These are phyloP conservation scores for Trichothecium sympodiale DNA, from an alignment of 2,329 filamentous ascomycete genomes.

Conservation along the genomic window DNA sequence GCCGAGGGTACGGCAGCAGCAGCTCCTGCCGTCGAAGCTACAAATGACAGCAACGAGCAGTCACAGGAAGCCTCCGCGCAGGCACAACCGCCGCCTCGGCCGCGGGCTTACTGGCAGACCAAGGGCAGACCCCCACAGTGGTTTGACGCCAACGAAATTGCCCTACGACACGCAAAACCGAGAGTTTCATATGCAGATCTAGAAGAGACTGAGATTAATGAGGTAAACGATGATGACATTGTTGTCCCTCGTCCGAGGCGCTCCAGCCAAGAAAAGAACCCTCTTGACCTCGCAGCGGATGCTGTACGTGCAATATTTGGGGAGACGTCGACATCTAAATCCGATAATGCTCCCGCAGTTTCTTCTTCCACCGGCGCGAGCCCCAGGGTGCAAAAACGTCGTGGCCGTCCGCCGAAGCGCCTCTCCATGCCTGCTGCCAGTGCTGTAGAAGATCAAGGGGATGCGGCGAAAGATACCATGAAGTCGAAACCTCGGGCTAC, in stretches of 20 bases:
- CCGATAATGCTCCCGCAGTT: background rate
- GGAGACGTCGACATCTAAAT: conserved; percentile 4
- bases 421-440: background rate
- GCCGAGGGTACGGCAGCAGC: background rate
- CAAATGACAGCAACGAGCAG: conserved; percentile 11
- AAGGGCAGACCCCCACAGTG: conserved; percentile 10
- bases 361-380: too few relatives aligned
- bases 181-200: conserved; percentile 38
- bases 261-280: conserved; percentile 6
- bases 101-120: too few relatives aligned
- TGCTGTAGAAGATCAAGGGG: too few relatives aligned
- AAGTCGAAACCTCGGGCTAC: too few relatives aligned
- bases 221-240: conserved; percentile 3
- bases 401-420: conserved; percentile 6
- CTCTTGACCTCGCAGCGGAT: conserved; percentile 29
- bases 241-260: background rate
- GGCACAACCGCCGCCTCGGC: conserved; percentile 7
- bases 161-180: conserved; percentile 41
- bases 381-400: background rate
- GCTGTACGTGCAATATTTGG: conserved; percentile 17
- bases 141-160: conserved; percentile 34
- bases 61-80: conserved; percentile 6
- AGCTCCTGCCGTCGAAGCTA: conserved; percentile 7
- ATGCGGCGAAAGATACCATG: too few relatives aligned
- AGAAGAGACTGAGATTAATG: conserved; percentile 26